Evolutionary conservation across 768 basidiomycete species (phyloP), one percentile per base, ranked within the genome.

Genomic region (Lepiota brunneoincarnata): DNA sequence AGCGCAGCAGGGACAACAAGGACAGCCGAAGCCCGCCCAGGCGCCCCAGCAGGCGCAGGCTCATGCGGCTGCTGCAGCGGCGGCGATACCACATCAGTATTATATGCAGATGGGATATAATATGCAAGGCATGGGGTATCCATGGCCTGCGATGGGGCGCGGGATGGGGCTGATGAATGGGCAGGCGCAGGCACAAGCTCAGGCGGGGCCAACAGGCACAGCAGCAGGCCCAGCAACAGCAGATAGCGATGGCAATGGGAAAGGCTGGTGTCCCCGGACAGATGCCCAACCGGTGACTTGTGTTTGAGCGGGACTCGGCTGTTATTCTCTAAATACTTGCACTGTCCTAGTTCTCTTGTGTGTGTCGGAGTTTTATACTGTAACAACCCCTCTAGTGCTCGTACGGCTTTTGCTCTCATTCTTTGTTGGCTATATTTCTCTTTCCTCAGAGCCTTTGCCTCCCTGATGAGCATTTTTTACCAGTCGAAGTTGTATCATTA

Each of bases 1-100:
- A 48, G 42, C 26, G n/a, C 60, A 54, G 48, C 26, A 57, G 53
- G 56, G 44, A 36, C 39, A 43, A 44, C 47, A 44, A 31, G 58
- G 54, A 48, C 51, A 50, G 52, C 40, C 46, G 23, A 28, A 23
- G 51, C 61, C 37, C 36, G 47, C 50, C 31, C 49, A 59, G 31
- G 59, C 56, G 40, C 45, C 12, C 24, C 54, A 47, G 36, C 55
- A 56, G 35, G 56, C 51, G 34, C 56, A 54, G 14, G 40, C 34
- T 41, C 57, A 49, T 18, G 31, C n/a, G n/a, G n/a, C 39, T 23
- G 31, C 28, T 14, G 45, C 45, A 24, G 31, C 45, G 18, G 45
- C 45, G 12, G 42, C 21, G 20, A 23, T 44, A 24, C 20, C 42
- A 14, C 45, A 35, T 1, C 45, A 47, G 18, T 47, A 47, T 35